Percentiles rank a stretch among this genome's conserved stretches.
These are phyloP conservation scores for Calonectria montana DNA, from an alignment of 2,329 filamentous ascomycete species.

Conservation along the genomic window DNA sequence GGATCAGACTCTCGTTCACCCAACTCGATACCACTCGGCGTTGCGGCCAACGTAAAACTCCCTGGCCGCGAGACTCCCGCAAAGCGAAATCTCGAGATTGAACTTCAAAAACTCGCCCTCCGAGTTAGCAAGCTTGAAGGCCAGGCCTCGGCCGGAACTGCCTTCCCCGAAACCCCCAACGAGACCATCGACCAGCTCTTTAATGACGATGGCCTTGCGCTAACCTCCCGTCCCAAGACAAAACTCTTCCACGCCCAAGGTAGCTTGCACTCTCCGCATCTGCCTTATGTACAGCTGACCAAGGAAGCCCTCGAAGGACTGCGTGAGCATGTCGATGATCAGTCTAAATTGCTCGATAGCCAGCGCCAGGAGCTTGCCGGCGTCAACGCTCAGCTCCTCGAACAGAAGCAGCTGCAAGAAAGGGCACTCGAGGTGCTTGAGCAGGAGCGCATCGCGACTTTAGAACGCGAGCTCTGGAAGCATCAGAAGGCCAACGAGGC, in stretches of 20 bases:
- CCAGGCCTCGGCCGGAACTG: conserved; percentile 72
- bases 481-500: conserved; percentile 98
- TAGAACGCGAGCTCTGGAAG: conserved; percentile 95
- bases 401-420: conserved; percentile 88
- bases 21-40: conserved; percentile 53
- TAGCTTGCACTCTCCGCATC: conserved; percentile 52
- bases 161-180: conserved; percentile 84
- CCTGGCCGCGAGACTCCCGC: conserved; percentile 81
- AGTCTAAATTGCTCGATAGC: conserved; percentile 90
- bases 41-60: conserved; percentile 70
- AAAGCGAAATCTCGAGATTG: conserved; percentile 83
- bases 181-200: conserved; percentile 76
- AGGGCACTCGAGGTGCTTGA: conserved; percentile 85
- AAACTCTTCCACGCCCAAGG: conserved; percentile 60
- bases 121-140: conserved; percentile 87
- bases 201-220: conserved; percentile 62
- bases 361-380: conserved; percentile 88
- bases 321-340: conserved; percentile 90
- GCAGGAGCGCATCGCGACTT: conserved; percentile 85
- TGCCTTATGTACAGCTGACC: conserved; percentile 66
- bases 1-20: conserved; percentile 57
- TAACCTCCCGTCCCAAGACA: conserved; percentile 57
- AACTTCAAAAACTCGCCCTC: conserved; percentile 81
- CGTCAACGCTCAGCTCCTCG: conserved; percentile 85
- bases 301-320: conserved; percentile 88